phyloP scores from a whole-genome alignment of 2,329 filamentous ascomycete genomes.

The Ilyonectria robusta region DNA sequence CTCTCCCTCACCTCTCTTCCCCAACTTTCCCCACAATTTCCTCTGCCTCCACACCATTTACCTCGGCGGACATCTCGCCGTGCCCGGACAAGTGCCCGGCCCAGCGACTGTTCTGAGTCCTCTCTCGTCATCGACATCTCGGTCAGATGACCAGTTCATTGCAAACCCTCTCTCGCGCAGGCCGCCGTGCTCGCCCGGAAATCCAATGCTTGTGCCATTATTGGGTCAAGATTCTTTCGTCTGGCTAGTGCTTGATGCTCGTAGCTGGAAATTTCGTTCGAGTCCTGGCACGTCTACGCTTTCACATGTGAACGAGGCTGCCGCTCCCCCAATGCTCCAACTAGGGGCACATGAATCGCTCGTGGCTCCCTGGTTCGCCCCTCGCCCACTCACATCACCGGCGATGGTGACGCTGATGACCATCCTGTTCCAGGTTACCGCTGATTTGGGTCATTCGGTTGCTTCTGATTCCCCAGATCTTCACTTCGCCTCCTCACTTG shows the following conservation, averaged over 20 bases:
- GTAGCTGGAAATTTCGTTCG: not conserved
- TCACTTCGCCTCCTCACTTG: conserved; percentile 12
- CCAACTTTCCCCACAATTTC: conserved; percentile 32
- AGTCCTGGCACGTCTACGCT: not conserved
- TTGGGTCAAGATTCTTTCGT: not conserved
- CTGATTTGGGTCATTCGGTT: conserved; percentile 24
- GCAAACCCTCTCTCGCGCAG: not conserved
- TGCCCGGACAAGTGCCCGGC: conserved; percentile 31
- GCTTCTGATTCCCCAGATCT: conserved; percentile 17
- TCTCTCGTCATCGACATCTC: not conserved
- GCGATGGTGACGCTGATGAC: conserved; percentile 23
- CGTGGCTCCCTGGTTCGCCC: conserved; percentile 8
- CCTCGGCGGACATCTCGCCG: conserved; percentile 32
- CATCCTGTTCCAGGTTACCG: conserved; percentile 18
- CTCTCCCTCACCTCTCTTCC: conserved; percentile 10
- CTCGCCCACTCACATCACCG: conserved; percentile 18
- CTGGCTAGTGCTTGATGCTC: not conserved
- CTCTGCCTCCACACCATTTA: conserved; percentile 18
- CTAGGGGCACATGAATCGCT: conserved; percentile 27
- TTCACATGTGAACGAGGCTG: conserved; percentile 33
- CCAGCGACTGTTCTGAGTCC: not conserved
- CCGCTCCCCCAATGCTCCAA: not conserved
- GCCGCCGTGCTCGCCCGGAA: not conserved
- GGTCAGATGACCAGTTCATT: conserved; percentile 22
- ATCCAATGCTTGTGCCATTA: conserved; percentile 1